phyloP scores from a whole-genome alignment of 1,284 basidiomycete genomes.

The Marasmius fiardii region DNA sequence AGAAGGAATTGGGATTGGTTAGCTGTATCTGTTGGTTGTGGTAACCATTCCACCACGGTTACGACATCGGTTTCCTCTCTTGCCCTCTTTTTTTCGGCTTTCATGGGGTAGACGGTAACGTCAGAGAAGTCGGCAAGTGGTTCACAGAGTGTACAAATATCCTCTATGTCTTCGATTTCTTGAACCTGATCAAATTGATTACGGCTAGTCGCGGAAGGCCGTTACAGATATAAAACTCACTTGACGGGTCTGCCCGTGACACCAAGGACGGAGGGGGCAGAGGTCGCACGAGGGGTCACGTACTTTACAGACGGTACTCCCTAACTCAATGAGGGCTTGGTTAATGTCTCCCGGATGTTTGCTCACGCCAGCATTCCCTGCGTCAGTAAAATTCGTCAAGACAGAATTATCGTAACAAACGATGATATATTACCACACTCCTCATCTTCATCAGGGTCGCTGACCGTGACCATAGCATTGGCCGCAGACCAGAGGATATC shows the following conservation, averaged over 20 bases:
- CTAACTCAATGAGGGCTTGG: conserved; percentile 85
- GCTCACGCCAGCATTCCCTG: conserved; percentile 11
- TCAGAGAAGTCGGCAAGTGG: conserved; percentile 44
- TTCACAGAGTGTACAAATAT: conserved; percentile 71
- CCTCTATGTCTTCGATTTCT: conserved; percentile 62
- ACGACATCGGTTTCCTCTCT: conserved; percentile 86
- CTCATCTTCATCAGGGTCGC: conserved; percentile 14
- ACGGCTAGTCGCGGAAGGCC: conserved; percentile 6
- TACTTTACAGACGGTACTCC: conserved; percentile 88
- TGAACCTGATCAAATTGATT: conserved; percentile 3
- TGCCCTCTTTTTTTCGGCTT: conserved; percentile 77
- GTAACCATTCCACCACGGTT: conserved; percentile 79
- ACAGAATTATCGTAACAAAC: not conserved
- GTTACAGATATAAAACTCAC: conserved; percentile 8
- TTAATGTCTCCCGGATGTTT: conserved; percentile 78
- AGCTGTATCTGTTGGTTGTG: conserved; percentile 18
- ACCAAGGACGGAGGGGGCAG: conserved; percentile 73
- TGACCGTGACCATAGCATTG: conserved; percentile 72
- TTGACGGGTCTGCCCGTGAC: conserved; percentile 34
- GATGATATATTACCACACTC: not conserved
- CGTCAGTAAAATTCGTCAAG: no score
- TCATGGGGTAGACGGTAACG: conserved; percentile 86
- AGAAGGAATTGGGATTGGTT: conserved; percentile 63
- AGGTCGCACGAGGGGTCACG: conserved; percentile 68
- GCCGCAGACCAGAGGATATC: conserved; percentile 85